phyloP scores from a whole-genome alignment of 2,329 filamentous ascomycete genomes.

The Venturia oleaginea region DNA sequence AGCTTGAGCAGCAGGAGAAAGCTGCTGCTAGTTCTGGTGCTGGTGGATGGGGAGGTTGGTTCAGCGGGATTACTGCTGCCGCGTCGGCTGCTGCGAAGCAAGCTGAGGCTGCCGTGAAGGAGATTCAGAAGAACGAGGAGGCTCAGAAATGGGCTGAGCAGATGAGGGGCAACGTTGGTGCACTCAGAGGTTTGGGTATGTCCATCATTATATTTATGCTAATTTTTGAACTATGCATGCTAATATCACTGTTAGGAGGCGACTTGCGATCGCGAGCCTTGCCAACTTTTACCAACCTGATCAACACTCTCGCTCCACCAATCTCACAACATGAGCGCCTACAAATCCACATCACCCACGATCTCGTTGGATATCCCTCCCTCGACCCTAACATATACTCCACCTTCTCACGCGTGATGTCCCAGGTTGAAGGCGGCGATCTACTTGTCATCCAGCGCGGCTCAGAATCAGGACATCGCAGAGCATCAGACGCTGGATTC shows the following conservation, averaged over 20 bases:
- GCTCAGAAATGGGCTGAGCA: conserved; percentile 95
- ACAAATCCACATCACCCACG: conserved; percentile 94
- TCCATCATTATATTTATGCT: conserved; percentile 14
- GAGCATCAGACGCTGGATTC: conserved; percentile 52
- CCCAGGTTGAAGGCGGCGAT: conserved; percentile 96
- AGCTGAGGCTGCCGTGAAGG: conserved; percentile 84
- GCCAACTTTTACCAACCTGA: conserved; percentile 87
- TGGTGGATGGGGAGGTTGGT: conserved; percentile 65
- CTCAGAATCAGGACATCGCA: conserved; percentile 67
- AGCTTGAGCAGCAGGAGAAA: conserved; percentile 35
- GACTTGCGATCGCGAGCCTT: conserved; percentile 63
- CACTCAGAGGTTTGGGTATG: conserved; percentile 65
- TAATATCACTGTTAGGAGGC: conserved; percentile 51
- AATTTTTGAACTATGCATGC: not conserved
- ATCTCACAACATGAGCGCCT: conserved; percentile 96
- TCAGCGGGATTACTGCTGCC: conserved; percentile 76
- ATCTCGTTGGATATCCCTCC: conserved; percentile 87
- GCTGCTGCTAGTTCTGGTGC: conserved; percentile 20
- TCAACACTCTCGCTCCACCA: conserved; percentile 90
- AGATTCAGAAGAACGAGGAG: conserved; percentile 93
- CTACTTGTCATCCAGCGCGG: conserved; percentile 90
- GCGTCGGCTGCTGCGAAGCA: conserved; percentile 81
- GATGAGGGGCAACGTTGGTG: conserved; percentile 78
- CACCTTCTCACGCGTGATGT: conserved; percentile 92
- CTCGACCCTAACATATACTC: conserved; percentile 86